A percentile compares a stretch with the other conserved stretches of the same genome.
Conservation (phyloP, 352 stramenopile genomes). For the Phytopythium ostracodes region DNA sequence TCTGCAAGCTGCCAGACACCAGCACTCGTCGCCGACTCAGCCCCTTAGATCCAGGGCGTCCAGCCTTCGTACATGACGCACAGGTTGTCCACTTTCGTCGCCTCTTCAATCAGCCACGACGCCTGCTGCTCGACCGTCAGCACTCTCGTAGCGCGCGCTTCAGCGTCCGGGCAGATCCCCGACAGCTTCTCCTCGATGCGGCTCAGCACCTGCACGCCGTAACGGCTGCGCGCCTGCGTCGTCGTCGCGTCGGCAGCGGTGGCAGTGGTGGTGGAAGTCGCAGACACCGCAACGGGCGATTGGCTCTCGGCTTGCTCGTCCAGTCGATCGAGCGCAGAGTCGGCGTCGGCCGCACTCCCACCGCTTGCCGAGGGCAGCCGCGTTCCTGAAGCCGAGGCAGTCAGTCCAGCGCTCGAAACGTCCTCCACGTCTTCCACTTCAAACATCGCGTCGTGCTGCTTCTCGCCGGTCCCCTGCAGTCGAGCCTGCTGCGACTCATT, state of each 20-base stretch:
- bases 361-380: slow-evolving; percentile 6
- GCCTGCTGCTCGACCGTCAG: slow-evolving; percentile 72
- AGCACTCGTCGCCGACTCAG: too few relatives aligned
- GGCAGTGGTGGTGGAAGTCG: not conserved
- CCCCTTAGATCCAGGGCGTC: slow-evolving; percentile 83
- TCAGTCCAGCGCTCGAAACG: not conserved
- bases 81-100: slow-evolving; percentile 78
- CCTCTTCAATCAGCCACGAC: slow-evolving; percentile 75
- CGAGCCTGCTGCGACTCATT: not conserved
- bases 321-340: not conserved
- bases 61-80: slow-evolving; percentile 89
- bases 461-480: not conserved
- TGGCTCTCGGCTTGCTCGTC: not conserved
- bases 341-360: not conserved
- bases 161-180: slow-evolving; percentile 38
- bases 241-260: not conserved
- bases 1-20: too few relatives aligned
- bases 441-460: not conserved
- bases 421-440: not conserved
- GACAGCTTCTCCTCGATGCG: slow-evolving; percentile 76
- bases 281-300: not conserved
- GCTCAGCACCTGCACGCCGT: slow-evolving; percentile 63
- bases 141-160: slow-evolving; percentile 16
- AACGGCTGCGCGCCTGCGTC: slow-evolving; percentile 34
- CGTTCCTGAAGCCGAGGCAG: not conserved